These are phyloP conservation scores for Aspergillus cejpii DNA, from an alignment of 2,329 filamentous ascomycete genomes.

Conservation along the genomic window DNA sequence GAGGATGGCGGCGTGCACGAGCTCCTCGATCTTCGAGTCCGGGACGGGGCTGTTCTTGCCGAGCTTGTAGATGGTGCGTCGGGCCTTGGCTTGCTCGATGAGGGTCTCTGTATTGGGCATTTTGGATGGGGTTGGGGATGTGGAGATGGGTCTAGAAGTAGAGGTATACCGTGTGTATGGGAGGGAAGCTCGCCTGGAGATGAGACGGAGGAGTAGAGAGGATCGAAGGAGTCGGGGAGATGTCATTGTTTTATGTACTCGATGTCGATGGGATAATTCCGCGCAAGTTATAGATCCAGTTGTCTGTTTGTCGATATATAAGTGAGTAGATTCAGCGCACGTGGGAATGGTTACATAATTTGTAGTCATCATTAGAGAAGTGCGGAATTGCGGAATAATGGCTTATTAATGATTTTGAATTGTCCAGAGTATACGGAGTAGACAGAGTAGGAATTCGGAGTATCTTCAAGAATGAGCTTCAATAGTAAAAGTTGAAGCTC, in stretches of 20 bases:
- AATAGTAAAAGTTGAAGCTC: too few species aligned
- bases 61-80: constrained; percentile 35
- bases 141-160: constrained; percentile 18
- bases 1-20: constrained; percentile 48
- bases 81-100: constrained; percentile 28
- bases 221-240: constrained; percentile 1
- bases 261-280: not conserved
- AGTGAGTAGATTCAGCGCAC: not conserved
- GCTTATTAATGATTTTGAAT: not conserved
- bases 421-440: too few species aligned
- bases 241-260: not conserved
- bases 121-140: constrained; percentile 4
- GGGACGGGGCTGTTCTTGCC: constrained; percentile 30
- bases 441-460: too few species aligned
- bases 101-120: constrained; percentile 19
- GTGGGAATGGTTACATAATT: not conserved
- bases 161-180: constrained; percentile 26
- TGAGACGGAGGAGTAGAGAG: not conserved
- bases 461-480: too few species aligned
- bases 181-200: constrained; percentile 14
- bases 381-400: not conserved
- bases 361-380: not conserved
- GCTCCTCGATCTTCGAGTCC: constrained; percentile 33
- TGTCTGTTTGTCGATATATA: not conserved
- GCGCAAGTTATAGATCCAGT: not conserved